phyloP scores from a whole-genome alignment of 352 stramenopile genomes.

The Phytopythium aichiense region DNA sequence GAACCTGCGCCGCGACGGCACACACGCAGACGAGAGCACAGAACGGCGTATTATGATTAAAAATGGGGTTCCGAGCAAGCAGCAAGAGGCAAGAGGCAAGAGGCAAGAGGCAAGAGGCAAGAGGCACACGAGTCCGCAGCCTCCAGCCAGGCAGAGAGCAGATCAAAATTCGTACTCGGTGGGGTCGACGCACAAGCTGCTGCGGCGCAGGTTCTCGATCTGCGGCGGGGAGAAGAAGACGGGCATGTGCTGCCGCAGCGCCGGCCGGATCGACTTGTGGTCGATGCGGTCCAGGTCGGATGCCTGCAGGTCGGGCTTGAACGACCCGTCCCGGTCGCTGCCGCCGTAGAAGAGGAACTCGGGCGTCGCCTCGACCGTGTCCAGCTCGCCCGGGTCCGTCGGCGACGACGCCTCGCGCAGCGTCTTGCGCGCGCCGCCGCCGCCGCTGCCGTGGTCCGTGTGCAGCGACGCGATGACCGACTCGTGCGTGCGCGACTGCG shows the following conservation, averaged over 20 bases:
- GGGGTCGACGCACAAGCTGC: conserved; percentile 39
- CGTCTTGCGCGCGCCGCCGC: conserved; percentile 9
- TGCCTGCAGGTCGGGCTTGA: conserved; percentile 37
- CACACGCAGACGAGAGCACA: not conserved
- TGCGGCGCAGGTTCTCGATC: conserved; percentile 34
- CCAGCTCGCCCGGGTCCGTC: conserved; percentile 22
- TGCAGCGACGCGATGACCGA: conserved; percentile 12
- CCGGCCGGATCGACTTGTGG: conserved; percentile 47
- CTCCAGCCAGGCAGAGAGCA: not conserved
- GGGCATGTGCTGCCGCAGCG: conserved; percentile 52
- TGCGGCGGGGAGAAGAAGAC: conserved; percentile 60
- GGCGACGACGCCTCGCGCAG: conserved; percentile 17
- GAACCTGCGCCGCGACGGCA: not conserved
- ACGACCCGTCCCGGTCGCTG: conserved; percentile 42
- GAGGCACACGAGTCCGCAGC: not conserved
- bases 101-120: not conserved
- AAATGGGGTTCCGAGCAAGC: not conserved
- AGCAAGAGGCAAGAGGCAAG: not conserved
- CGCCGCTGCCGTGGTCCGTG: conserved; percentile 4
- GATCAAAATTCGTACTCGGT: conserved; percentile 60
- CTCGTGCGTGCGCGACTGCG: conserved; percentile 21
- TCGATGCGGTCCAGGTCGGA: conserved; percentile 37
- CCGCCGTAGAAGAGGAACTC: conserved; percentile 67
- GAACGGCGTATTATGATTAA: conserved; percentile 5
- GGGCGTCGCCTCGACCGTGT: conserved; percentile 23